Conservation (phyloP, 2,329 filamentous ascomycete genomes). For the Colletotrichum shisoi region DNA sequence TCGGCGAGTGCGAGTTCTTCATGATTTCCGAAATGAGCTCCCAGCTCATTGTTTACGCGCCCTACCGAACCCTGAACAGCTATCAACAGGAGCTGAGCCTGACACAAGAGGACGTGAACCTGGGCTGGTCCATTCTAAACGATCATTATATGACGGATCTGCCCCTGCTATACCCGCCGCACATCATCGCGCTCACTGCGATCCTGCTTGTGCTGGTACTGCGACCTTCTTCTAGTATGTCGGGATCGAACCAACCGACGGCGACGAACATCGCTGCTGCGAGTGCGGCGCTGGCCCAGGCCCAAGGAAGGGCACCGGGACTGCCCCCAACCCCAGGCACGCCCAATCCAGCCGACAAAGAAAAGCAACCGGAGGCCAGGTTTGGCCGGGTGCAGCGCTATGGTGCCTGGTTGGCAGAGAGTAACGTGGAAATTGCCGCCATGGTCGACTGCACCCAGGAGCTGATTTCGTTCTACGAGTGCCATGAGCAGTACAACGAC, state of each 20-base stretch:
- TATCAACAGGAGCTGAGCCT: slow-evolving; percentile 75
- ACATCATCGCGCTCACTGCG: slow-evolving; percentile 85
- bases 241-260: slow-evolving; percentile 46
- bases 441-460: slow-evolving; percentile 92
- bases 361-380: slow-evolving; percentile 62
- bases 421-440: slow-evolving; percentile 81
- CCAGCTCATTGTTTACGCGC: slow-evolving; percentile 88
- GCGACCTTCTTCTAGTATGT: slow-evolving; percentile 61
- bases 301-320: slow-evolving; percentile 40
- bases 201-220: slow-evolving; percentile 86
- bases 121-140: slow-evolving; percentile 86
- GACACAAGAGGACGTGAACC: slow-evolving; percentile 76
- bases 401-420: slow-evolving; percentile 84
- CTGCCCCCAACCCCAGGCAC: slow-evolving; percentile 35
- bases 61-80: slow-evolving; percentile 80
- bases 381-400: slow-evolving; percentile 71
- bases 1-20: slow-evolving; percentile 93
- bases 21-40: slow-evolving; percentile 91
- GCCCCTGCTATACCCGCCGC: slow-evolving; percentile 85
- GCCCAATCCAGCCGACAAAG: slow-evolving; percentile 47
- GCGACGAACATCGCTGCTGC: slow-evolving; percentile 59
- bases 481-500: slow-evolving; percentile 67
- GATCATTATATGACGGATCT: slow-evolving; percentile 93
- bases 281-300: slow-evolving; percentile 59
- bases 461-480: slow-evolving; percentile 87